Percentiles rank a stretch among this genome's conserved stretches.
These are phyloP conservation scores for Haemoproteus tartakovskyi DNA, from an alignment of 169 alveolate genomes.

Conservation along the genomic window DNA sequence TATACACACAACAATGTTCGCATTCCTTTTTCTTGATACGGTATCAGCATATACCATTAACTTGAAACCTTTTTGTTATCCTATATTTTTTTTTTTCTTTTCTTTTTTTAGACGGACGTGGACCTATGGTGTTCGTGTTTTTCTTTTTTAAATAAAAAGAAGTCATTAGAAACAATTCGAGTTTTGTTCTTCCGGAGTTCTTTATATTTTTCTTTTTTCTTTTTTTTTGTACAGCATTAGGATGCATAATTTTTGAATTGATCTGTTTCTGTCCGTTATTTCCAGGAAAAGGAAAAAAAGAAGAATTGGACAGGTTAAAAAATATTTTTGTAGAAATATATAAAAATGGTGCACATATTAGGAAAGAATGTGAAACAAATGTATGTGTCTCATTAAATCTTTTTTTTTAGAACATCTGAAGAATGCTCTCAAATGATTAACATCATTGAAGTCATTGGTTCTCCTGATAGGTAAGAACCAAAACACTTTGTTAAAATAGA, in stretches of 20 bases:
- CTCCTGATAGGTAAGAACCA: slow-evolving; percentile 33
- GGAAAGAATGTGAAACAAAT: too few relatives aligned
- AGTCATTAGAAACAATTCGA: too few relatives aligned
- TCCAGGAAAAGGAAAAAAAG: slow-evolving; percentile 57
- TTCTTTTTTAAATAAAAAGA: neutral
- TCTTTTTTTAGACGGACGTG: slow-evolving; percentile 29
- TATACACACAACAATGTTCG: neutral
- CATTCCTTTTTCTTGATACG: neutral
- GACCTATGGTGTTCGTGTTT: slow-evolving; percentile 55
- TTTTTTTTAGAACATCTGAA: slow-evolving; percentile 24
- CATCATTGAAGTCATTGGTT: slow-evolving; percentile 57
- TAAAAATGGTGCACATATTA: too few relatives aligned
- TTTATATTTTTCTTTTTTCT: too few relatives aligned
- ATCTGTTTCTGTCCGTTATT: slow-evolving; percentile 47
- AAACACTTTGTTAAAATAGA: neutral
- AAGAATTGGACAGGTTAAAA: slow-evolving; percentile 34
- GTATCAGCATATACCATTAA: neutral
- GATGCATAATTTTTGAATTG: slow-evolving; percentile 58
- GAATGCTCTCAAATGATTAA: slow-evolving; percentile 64
- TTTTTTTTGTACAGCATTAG: slow-evolving; percentile 34
- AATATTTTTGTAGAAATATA: too few relatives aligned
- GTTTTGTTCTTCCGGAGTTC: too few relatives aligned
- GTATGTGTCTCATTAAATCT: too few relatives aligned
- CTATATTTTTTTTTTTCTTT: neutral
- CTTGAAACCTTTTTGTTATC: neutral